Evolutionary conservation across 73 alveolate species (phyloP).

Genomic region (Tetrahymena malaccensis): DNA sequence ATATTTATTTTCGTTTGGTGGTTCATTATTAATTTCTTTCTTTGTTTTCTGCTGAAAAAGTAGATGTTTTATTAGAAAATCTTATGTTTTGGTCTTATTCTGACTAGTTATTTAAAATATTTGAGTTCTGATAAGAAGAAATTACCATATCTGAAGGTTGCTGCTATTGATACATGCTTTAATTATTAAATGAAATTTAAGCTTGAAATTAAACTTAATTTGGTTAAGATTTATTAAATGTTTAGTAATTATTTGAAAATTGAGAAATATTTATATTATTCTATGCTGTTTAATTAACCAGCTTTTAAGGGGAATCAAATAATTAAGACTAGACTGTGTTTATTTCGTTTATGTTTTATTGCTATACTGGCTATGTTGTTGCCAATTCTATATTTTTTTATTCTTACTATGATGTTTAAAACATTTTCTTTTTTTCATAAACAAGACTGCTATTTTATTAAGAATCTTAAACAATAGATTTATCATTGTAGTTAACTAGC

Average conservation of each 20-base stretch:
- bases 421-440: no score
- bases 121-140: neutral
- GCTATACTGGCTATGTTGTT: neutral
- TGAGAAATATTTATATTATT: neutral
- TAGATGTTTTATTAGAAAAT: neutral
- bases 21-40: neutral
- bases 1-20: no score
- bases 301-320: neutral
- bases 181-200: neutral
- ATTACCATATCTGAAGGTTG: neutral
- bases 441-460: neutral
- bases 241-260: neutral
- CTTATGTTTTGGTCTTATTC: neutral
- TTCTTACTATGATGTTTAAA: neutral
- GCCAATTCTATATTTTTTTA: neutral
- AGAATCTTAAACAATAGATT: neutral
- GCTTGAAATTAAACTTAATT: neutral
- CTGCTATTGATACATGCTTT: neutral
- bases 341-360: neutral
- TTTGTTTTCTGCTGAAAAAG: neutral
- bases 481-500: neutral
- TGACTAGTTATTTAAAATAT: neutral
- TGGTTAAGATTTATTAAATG: neutral
- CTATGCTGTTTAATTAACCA: neutral
- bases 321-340: neutral